phyloP scores from a whole-genome alignment of 805 yeast genomes.

The Candida oleophila region DNA sequence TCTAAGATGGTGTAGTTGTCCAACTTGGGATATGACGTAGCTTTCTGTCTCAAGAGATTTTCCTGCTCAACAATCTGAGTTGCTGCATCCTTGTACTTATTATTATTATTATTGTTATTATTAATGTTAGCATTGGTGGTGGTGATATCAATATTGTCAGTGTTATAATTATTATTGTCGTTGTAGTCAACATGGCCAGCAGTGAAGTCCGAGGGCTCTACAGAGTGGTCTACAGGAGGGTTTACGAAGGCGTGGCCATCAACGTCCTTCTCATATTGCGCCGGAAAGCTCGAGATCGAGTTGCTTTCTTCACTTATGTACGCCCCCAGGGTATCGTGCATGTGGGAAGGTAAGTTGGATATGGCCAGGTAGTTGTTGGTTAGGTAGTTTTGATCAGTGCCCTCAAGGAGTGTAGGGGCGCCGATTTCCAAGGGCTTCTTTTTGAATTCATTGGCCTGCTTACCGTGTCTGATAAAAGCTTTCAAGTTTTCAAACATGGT shows the following conservation, averaged over 20 bases:
- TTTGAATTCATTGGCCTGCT: constrained; percentile 47
- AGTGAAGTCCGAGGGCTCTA: not conserved
- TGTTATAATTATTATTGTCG: not conserved
- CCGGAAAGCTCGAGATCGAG: not conserved
- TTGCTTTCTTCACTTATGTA: not conserved
- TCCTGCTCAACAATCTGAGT: constrained; percentile 38
- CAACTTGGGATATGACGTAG: constrained; percentile 33
- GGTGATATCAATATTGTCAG: constrained; percentile 3
- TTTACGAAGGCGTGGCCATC: not conserved
- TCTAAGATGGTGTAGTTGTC: constrained; percentile 45
- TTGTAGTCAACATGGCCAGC: not conserved
- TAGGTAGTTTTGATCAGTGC: not conserved
- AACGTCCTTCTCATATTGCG: not conserved
- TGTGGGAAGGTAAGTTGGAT: constrained; percentile 4
- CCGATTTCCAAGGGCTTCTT: constrained; percentile 9
- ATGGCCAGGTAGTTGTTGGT: not conserved
- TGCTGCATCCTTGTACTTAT: constrained; percentile 23
- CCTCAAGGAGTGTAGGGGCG: not conserved
- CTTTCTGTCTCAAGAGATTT: constrained; percentile 18
- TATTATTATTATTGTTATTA: not conserved
- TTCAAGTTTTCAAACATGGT: constrained; percentile 48
- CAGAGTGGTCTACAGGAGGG: not conserved
- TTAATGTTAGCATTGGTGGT: not conserved
- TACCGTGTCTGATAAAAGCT: constrained; percentile 64
- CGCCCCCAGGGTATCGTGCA: not conserved